Conservation (phyloP, 208 protist genomes). For the Dictyostelium gargantuum region DNA sequence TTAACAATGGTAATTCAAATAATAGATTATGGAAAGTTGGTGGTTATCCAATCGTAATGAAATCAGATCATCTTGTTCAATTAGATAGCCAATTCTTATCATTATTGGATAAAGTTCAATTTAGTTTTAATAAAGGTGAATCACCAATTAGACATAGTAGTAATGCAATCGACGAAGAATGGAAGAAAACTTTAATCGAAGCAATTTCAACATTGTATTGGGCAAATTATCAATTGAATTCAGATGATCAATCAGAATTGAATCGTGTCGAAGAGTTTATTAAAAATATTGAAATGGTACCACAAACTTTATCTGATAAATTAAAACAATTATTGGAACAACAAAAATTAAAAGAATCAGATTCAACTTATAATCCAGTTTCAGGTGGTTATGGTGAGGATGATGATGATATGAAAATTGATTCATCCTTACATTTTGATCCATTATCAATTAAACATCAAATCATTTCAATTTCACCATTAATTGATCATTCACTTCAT, state of each 20-base stretch:
- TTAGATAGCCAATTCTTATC: not conserved
- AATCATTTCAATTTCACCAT: not conserved
- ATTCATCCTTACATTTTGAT: not conserved
- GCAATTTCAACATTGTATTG: conserved; percentile 52
- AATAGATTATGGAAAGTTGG: conserved; percentile 44
- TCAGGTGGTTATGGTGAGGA: no score
- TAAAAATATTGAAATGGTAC: not conserved
- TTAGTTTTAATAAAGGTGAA: not conserved
- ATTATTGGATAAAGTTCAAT: not conserved
- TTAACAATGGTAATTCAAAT: not conserved
- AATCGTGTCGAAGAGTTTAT: not conserved
- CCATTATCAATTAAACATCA: conserved; percentile 27
- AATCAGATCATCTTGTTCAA: not conserved
- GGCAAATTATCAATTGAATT: conserved; percentile 42
- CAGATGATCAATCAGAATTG: not conserved
- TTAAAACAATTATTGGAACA: not conserved
- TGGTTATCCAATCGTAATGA: conserved; percentile 45
- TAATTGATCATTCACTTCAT: not conserved
- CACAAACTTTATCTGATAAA: not conserved
- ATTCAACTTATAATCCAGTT: not conserved
- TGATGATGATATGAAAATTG: not conserved
- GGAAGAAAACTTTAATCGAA: conserved; percentile 34
- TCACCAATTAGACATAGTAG: not conserved
- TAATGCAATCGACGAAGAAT: not conserved
- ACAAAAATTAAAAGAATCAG: not conserved